Percentiles rank a stretch among this genome's conserved stretches.
Conservation (phyloP, 768 basidiomycete genomes). For the Phanerochaete carnosa region DNA sequence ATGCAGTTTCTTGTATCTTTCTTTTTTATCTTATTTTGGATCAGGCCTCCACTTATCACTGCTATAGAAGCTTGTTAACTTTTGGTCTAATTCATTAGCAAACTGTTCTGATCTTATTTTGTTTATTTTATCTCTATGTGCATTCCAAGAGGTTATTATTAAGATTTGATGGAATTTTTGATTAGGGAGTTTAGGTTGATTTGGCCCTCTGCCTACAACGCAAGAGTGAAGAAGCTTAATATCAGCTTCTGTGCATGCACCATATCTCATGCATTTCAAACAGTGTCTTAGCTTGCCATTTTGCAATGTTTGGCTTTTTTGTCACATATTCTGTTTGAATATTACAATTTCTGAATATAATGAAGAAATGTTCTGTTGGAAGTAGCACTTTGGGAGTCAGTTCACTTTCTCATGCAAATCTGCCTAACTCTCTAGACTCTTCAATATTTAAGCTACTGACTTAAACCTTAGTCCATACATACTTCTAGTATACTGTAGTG, state of each 20-base stretch:
- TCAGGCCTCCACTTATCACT: not conserved
- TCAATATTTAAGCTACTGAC: too few relatives aligned
- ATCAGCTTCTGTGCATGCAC: constrained; percentile 36
- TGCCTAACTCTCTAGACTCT: too few relatives aligned
- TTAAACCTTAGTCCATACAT: too few relatives aligned
- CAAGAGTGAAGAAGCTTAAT: constrained; percentile 30
- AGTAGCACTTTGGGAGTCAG: too few relatives aligned
- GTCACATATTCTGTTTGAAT: constrained; percentile 18
- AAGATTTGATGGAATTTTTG: constrained; percentile 30
- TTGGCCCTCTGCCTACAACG: constrained; percentile 16
- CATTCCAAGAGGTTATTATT: constrained; percentile 36
- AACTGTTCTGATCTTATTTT: constrained; percentile 27
- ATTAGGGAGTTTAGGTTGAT: constrained; percentile 12
- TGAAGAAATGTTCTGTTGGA: too few relatives aligned
- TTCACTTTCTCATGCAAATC: too few relatives aligned
- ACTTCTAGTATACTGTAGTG: too few relatives aligned
- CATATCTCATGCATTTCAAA: constrained; percentile 36
- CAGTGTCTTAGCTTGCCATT: too few relatives aligned
- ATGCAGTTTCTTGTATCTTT: not conserved
- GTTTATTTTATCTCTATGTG: constrained; percentile 37
- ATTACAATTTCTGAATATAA: too few relatives aligned
- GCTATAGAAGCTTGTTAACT: constrained; percentile 24
- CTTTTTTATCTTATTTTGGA: not conserved
- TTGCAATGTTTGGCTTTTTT: constrained; percentile 10
- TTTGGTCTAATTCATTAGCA: constrained; percentile 28